Conservation (phyloP, 202 grass and related monocot species). For the Panicum virgatum region DNA sequence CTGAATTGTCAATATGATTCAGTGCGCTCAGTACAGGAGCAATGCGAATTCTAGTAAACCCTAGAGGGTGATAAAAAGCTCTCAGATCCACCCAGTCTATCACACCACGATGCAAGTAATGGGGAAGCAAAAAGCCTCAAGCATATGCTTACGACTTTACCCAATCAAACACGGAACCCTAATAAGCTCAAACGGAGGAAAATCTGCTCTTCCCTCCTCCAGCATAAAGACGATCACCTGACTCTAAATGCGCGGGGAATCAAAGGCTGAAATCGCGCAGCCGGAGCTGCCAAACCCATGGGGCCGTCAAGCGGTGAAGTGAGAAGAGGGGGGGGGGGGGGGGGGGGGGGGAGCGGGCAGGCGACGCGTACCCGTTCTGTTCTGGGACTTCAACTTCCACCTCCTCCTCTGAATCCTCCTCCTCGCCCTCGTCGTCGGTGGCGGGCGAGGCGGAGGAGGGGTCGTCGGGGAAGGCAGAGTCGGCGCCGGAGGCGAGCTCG, state of each 20-base stretch:
- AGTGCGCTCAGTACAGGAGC: background rate
- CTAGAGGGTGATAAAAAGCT: background rate
- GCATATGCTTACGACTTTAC: background rate
- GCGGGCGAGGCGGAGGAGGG: background rate
- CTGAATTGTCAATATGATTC: background rate
- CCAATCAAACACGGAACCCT: background rate
- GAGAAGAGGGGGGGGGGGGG: too few relatives aligned
- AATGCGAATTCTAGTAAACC: background rate
- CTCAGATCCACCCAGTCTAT: background rate
- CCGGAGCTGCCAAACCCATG: background rate
- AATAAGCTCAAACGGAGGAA: background rate
- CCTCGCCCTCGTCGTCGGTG: background rate
- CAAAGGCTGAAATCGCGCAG: conserved; percentile 4
- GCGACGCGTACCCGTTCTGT: conserved; percentile 21
- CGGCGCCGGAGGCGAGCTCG: conserved; percentile 46
- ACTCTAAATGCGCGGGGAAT: background rate
- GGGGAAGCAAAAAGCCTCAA: background rate
- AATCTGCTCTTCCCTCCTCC: conserved; percentile 5
- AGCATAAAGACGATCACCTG: background rate
- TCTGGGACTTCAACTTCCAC: conserved; percentile 17
- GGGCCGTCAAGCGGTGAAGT: too few relatives aligned
- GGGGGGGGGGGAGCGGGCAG: background rate
- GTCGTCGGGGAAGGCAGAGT: conserved; percentile 20
- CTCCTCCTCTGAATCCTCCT: conserved; percentile 14
- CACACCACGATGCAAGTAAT: background rate